These are phyloP conservation scores for Pycnococcus provasolii DNA, from an alignment of 139 green algal genomes.

Conservation along the genomic window DNA sequence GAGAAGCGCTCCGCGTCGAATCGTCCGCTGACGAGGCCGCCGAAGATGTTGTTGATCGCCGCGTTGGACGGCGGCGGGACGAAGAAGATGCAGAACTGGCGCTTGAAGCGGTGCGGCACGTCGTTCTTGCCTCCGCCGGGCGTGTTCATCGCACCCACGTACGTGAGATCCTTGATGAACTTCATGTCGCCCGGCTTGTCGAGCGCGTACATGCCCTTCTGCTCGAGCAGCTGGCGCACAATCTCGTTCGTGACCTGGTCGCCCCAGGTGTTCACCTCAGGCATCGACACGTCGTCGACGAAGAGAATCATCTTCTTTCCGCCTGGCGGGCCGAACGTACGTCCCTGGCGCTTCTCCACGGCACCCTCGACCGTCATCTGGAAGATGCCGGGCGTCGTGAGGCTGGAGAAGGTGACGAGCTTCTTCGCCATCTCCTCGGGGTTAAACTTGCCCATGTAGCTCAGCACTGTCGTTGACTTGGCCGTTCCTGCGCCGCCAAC, in stretches of 20 bases:
- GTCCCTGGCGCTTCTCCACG: conserved; percentile 87
- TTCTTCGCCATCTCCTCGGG: conserved; percentile 53
- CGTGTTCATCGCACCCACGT: conserved; percentile 77
- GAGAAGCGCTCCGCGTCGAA: conserved; percentile 40
- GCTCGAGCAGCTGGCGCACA: conserved; percentile 85
- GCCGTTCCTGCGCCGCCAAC: conserved; percentile 71
- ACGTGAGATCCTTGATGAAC: conserved; percentile 68
- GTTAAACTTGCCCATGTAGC: conserved; percentile 68
- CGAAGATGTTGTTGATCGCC: conserved; percentile 86
- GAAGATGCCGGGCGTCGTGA: conserved; percentile 87
- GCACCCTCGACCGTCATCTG: conserved; percentile 60
- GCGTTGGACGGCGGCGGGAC: conserved; percentile 64
- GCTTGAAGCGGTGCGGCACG: conserved; percentile 89
- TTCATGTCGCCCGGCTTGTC: conserved; percentile 95
- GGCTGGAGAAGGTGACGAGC: conserved; percentile 82
- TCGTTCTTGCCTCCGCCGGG: conserved; percentile 85
- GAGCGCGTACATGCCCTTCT: conserved; percentile 80
- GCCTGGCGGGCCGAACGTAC: conserved; percentile 76
- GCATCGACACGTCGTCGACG: conserved; percentile 88
- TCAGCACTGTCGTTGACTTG: conserved; percentile 67
- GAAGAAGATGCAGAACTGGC: conserved; percentile 84
- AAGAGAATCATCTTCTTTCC: conserved; percentile 81
- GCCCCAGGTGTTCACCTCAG: conserved; percentile 84
- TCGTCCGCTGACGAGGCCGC: conserved; percentile 54
- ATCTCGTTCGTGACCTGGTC: conserved; percentile 96